Percentiles rank a stretch among this genome's conserved stretches.
These are phyloP conservation scores for Rhexocercosporidium sp. DNA, from an alignment of 2,329 filamentous ascomycete genomes.

Conservation along the genomic window DNA sequence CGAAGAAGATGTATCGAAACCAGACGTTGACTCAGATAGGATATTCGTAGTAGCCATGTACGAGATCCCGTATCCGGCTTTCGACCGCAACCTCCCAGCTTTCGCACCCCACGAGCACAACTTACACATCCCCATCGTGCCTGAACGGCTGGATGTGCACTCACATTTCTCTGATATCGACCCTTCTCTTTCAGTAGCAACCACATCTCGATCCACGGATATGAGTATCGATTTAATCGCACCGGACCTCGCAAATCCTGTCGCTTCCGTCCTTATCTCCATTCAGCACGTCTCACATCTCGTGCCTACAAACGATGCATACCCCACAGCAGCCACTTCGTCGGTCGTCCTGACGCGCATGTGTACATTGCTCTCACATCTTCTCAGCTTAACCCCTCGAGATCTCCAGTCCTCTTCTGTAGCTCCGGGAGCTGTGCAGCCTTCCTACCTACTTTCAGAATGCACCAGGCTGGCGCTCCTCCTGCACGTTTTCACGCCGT, in stretches of 20 bases:
- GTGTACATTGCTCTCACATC: slow-evolving; percentile 22
- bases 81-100: slow-evolving; percentile 18
- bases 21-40: slow-evolving; percentile 4
- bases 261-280: slow-evolving; percentile 11
- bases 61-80: slow-evolving; percentile 4
- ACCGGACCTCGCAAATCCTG: neutral
- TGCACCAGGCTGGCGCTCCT: no score
- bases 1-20: no score
- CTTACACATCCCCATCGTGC: neutral
- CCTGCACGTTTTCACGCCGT: no score
- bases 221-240: neutral
- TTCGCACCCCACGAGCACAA: slow-evolving; percentile 17
- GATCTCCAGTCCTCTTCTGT: neutral
- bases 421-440: no score
- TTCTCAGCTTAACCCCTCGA: slow-evolving; percentile 16
- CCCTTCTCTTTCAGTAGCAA: neutral
- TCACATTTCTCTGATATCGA: slow-evolving; percentile 24
- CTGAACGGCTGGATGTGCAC: neutral
- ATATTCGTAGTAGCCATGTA: slow-evolving; percentile 18
- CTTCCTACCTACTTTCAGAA: neutral
- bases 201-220: no score
- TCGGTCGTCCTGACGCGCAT: slow-evolving; percentile 24
- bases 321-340: slow-evolving; percentile 20
- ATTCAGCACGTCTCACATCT: slow-evolving; percentile 26
- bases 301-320: slow-evolving; percentile 16